Conservation (phyloP, 2,329 filamentous ascomycete species). For the Aphanocladium album region DNA sequence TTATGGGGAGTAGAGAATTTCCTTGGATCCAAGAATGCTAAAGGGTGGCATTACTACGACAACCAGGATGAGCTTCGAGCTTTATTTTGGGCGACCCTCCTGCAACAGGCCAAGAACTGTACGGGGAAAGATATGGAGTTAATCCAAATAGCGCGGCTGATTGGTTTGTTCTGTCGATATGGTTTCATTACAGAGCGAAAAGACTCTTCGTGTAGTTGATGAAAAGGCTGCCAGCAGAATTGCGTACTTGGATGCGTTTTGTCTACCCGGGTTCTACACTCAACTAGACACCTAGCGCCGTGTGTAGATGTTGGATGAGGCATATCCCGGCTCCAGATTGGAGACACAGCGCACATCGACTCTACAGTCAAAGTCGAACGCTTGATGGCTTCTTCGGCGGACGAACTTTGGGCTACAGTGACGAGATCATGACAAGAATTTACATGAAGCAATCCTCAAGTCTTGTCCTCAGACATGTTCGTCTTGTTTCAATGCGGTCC, state of each 20-base stretch:
- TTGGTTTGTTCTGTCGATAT: slow-evolving; percentile 5
- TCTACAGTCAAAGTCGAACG: too few relatives aligned
- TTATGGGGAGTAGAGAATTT: slow-evolving; percentile 25
- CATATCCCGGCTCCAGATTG: too few relatives aligned
- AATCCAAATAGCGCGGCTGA: neutral
- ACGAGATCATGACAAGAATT: too few relatives aligned
- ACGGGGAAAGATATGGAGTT: neutral
- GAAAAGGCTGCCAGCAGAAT: neutral
- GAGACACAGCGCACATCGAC: too few relatives aligned
- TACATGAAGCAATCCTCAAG: too few relatives aligned
- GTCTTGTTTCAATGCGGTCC: too few relatives aligned
- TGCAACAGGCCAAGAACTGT: neutral
- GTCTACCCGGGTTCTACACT: neutral
- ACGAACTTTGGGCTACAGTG: too few relatives aligned
- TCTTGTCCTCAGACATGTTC: too few relatives aligned
- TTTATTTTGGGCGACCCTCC: slow-evolving; percentile 13
- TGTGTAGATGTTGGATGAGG: too few relatives aligned
- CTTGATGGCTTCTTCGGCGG: too few relatives aligned
- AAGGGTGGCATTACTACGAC: slow-evolving; percentile 18
- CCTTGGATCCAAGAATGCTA: slow-evolving; percentile 16
- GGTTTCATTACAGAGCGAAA: neutral
- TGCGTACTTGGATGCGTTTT: slow-evolving; percentile 8
- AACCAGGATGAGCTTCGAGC: slow-evolving; percentile 7
- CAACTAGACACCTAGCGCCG: neutral
- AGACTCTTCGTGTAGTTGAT: neutral